Percentiles rank a stretch among this genome's conserved stretches.
Conservation (phyloP, 2,329 filamentous ascomycete genomes). For the Diaporthe nobilis region DNA sequence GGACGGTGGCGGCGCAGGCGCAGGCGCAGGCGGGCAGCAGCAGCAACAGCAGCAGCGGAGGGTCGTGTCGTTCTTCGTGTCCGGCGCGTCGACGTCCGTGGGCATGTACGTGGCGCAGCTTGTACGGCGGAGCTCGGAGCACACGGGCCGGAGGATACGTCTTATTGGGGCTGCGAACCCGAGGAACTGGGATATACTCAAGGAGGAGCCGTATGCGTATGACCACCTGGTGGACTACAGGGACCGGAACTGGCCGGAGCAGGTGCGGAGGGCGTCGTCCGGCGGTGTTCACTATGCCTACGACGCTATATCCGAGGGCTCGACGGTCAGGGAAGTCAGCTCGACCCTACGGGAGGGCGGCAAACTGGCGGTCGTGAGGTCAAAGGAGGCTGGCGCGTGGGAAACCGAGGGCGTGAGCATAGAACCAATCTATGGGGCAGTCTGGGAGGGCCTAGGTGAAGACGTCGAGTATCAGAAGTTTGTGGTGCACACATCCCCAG, state of each 20-base stretch:
- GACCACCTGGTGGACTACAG: constrained; percentile 56
- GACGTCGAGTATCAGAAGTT: constrained; percentile 55
- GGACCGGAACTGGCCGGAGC: constrained; percentile 51
- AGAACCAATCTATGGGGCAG: constrained; percentile 57
- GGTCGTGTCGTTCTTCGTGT: constrained; percentile 47
- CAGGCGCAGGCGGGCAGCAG: not conserved
- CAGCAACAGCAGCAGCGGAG: constrained; percentile 9
- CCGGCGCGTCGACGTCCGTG: constrained; percentile 52
- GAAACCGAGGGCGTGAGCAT: constrained; percentile 46
- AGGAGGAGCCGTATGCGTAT: constrained; percentile 53
- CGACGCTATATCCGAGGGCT: constrained; percentile 57
- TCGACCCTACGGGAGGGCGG: constrained; percentile 48
- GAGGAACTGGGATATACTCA: constrained; percentile 47
- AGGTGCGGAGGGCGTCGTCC: constrained; percentile 47
- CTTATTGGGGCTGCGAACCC: constrained; percentile 51
- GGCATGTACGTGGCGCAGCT: constrained; percentile 53
- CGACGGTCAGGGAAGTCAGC: constrained; percentile 51
- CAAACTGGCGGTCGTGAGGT: constrained; percentile 50
- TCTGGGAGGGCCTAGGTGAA: constrained; percentile 58
- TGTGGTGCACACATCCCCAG: constrained; percentile 44
- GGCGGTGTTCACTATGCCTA: constrained; percentile 54
- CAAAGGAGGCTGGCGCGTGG: constrained; percentile 49
- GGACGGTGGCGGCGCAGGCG: too few species aligned
- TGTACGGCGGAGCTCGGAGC: constrained; percentile 39
- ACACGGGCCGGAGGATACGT: constrained; percentile 39